Conservation (phyloP, 1,139 yeast species). For the Debaryomyces coudertii region DNA sequence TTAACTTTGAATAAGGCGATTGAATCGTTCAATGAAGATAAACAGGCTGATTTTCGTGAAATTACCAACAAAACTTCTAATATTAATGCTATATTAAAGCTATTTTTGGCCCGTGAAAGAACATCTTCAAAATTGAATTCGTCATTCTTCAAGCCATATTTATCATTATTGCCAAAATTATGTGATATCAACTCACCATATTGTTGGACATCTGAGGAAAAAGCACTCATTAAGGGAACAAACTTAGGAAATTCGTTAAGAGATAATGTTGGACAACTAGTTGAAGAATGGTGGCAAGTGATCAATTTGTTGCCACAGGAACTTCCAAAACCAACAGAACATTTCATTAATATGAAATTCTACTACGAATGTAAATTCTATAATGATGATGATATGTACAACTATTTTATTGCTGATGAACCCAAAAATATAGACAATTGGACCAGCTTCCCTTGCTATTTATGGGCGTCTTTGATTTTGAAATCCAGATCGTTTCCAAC, state of each 20-base stretch:
- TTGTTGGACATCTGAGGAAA: conserved; percentile 60
- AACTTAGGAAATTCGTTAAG: conserved; percentile 47
- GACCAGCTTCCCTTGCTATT: conserved; percentile 65
- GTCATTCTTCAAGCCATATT: conserved; percentile 50
- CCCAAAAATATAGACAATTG: conserved; percentile 40
- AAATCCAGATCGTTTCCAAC: conserved; percentile 82
- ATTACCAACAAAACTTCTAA: conserved; percentile 27
- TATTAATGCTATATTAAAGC: conserved; percentile 49
- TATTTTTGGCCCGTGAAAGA: conserved; percentile 48
- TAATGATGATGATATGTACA: conserved; percentile 38
- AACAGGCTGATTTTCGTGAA: conserved; percentile 19
- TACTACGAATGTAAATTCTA: conserved; percentile 52
- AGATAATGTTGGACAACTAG: conserved; percentile 34
- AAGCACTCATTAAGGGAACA: conserved; percentile 60
- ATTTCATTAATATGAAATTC: conserved; percentile 47
- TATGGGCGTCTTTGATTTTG: conserved; percentile 75
- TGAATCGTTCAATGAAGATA: conserved; percentile 31
- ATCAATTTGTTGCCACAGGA: conserved; percentile 39
- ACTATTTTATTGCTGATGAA: conserved; percentile 27
- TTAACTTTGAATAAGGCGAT: conserved; percentile 50
- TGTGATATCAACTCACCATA: conserved; percentile 58
- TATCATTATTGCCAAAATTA: conserved; percentile 59
- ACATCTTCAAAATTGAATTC: conserved; percentile 15
- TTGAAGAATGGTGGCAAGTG: conserved; percentile 58
- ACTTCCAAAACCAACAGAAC: conserved; percentile 35